Evolutionary conservation across 2,329 filamentous ascomycete genomes (phyloP).

Genomic region (Tolypocladium amazonense): DNA sequence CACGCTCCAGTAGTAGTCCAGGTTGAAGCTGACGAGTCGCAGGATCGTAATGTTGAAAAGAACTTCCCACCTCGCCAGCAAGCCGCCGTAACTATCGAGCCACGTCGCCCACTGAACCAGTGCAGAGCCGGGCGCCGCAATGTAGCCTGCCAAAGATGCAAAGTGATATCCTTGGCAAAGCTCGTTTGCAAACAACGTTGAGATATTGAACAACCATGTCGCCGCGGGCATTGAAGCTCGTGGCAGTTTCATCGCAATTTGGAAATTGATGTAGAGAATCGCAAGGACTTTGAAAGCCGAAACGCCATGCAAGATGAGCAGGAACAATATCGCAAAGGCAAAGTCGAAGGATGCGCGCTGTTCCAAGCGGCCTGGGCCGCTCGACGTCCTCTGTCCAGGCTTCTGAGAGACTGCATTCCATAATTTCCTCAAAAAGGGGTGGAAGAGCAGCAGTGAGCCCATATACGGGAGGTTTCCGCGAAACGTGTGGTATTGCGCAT

Average conservation of each 20-base stretch:
- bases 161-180: constrained; percentile 68
- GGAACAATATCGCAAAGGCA: constrained; percentile 68
- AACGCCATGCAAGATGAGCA: constrained; percentile 71
- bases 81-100: constrained; percentile 69
- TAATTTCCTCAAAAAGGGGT: constrained; percentile 64
- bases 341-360: constrained; percentile 76
- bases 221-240: constrained; percentile 58
- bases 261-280: constrained; percentile 76
- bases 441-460: constrained; percentile 59
- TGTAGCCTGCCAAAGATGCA: constrained; percentile 44
- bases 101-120: constrained; percentile 54
- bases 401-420: constrained; percentile 51
- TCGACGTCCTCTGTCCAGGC: constrained; percentile 18
- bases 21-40: constrained; percentile 88
- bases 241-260: constrained; percentile 62
- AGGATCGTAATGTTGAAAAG: constrained; percentile 94
- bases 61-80: constrained; percentile 92
- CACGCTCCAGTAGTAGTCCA: constrained; percentile 92
- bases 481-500: constrained; percentile 78
- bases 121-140: constrained; percentile 30
- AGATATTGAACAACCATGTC: constrained; percentile 87
- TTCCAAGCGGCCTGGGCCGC: constrained; percentile 47
- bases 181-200: constrained; percentile 82
- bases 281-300: constrained; percentile 72
- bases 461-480: constrained; percentile 80